Percentiles rank a stretch among this genome's conserved stretches.
Conservation (phyloP, 2,329 filamentous ascomycete genomes). For the Coniochaeta prunicola region DNA sequence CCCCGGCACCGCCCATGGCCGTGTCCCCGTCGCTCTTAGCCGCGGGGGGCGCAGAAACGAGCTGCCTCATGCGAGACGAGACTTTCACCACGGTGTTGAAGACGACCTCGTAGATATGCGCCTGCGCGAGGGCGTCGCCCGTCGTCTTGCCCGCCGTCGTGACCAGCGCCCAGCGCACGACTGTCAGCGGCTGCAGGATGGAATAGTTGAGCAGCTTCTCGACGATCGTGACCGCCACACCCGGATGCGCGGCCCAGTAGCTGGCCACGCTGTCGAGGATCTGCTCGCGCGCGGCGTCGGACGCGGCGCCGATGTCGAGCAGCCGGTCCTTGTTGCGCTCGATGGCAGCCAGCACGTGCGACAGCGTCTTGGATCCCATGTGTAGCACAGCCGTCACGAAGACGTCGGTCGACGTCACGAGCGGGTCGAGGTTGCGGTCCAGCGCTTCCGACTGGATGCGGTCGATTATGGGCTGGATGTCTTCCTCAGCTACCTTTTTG, state of each 20-base stretch:
- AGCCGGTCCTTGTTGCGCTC: slow-evolving; percentile 90
- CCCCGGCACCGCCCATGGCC: slow-evolving; percentile 1
- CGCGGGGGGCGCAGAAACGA: slow-evolving; percentile 42
- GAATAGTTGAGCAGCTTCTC: slow-evolving; percentile 98
- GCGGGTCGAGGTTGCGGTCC: slow-evolving; percentile 65
- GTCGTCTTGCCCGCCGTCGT: slow-evolving; percentile 40
- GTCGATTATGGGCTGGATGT: slow-evolving; percentile 75
- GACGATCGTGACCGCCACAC: slow-evolving; percentile 83
- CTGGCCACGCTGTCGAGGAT: slow-evolving; percentile 85
- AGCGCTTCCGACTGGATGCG: slow-evolving; percentile 74
- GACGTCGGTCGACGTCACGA: slow-evolving; percentile 83
- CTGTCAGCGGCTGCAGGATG: slow-evolving; percentile 77
- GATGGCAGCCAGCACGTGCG: slow-evolving; percentile 90
- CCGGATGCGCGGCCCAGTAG: slow-evolving; percentile 91
- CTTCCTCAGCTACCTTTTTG: slow-evolving; percentile 77
- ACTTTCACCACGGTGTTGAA: slow-evolving; percentile 86
- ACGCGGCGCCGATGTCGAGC: slow-evolving; percentile 67
- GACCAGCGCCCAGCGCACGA: slow-evolving; percentile 83
- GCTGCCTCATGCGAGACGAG: slow-evolving; percentile 75
- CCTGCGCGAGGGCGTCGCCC: slow-evolving; percentile 61
- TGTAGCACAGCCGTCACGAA: slow-evolving; percentile 91
- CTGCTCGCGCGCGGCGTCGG: slow-evolving; percentile 71
- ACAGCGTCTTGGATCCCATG: slow-evolving; percentile 91
- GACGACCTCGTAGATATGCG: slow-evolving; percentile 84
- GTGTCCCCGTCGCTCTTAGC: slow-evolving; percentile 38